These are phyloP conservation scores for Aspergillus fumigatiaffinis DNA, from an alignment of 2,329 filamentous ascomycete genomes.

Conservation along the genomic window DNA sequence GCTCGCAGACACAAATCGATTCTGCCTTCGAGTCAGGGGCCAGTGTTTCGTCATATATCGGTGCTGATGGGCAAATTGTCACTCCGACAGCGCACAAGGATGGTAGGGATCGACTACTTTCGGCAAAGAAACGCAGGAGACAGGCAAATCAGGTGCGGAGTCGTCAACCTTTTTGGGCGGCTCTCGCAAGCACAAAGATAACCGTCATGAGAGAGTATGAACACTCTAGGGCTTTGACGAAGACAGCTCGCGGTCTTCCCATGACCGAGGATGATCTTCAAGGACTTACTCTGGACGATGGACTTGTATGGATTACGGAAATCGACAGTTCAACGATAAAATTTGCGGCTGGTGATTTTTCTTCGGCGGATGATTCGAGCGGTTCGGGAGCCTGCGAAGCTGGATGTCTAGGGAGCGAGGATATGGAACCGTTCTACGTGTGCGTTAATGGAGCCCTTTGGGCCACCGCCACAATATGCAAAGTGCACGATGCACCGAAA, in stretches of 20 bases:
- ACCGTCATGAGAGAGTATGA: constrained; percentile 90
- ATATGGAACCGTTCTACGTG: constrained; percentile 59
- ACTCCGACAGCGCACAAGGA: constrained; percentile 51
- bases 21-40: constrained; percentile 42
- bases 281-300: constrained; percentile 38
- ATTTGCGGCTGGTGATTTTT: constrained; percentile 44
- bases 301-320: constrained; percentile 45
- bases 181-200: constrained; percentile 92
- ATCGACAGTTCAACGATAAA: constrained; percentile 46
- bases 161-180: constrained; percentile 90
- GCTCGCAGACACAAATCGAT: constrained; percentile 40
- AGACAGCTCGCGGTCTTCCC: constrained; percentile 35
- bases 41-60: constrained; percentile 38
- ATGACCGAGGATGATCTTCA: constrained; percentile 43
- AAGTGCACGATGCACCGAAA: constrained; percentile 41
- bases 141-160: constrained; percentile 87
- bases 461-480: constrained; percentile 57
- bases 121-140: constrained; percentile 78
- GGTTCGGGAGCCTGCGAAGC: constrained; percentile 26
- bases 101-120: constrained; percentile 56
- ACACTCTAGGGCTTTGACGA: constrained; percentile 58
- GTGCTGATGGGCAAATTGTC: constrained; percentile 45
- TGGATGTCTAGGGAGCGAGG: constrained; percentile 23
- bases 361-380: constrained; percentile 29
- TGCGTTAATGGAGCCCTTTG: constrained; percentile 63